Evolutionary conservation across 1,284 basidiomycete species (phyloP), one percentile per base, ranked within the genome.

Genomic region (Irpex sp.): DNA sequence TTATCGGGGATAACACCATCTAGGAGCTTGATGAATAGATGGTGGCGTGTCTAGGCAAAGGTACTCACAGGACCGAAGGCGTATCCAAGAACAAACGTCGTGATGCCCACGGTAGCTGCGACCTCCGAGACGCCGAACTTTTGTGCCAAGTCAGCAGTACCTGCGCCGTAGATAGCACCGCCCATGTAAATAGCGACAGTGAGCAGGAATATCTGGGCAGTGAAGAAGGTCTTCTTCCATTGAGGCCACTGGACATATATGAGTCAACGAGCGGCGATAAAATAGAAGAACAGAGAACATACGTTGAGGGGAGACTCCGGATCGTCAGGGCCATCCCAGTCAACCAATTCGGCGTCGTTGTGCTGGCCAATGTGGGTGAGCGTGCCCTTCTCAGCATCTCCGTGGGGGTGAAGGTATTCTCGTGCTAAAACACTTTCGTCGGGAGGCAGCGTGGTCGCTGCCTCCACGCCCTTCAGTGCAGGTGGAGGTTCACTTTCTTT

Each of bases 171-270:
- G 54, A 75, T 74, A 6, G 72, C 70, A 15, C 71, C 73, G 40
- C 75, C 73, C 61, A 79, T 74, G 65, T 76, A 79, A 40, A 85
- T 84, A 72, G 86, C 83, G 70, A 90, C 79, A 3, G 88, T 86
- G 59, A 89, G 78, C 3, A 86, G 64, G 61, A 82, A 84, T 8
- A 82, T 81, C n/a, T 85, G 71, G 55, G 74, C 77, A 1, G 85
- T 87, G 9, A 89, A 72, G 63, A 65, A 67, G 54, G 51, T 66
- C 59, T 58, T 65, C 64, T 74, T 76, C 57, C 48, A 40, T 15
- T 63, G 64, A 55, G 65, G 57, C 63, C 64, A 65, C 64, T 65
- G 48, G 3, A 36, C 19, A 40, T 21, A n/a, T 13, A 59, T 59
- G 11, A 3, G 31, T 51, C 31, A 17, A 4, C 26, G 8, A 3